Evolutionary conservation across 371 early-diverging fungal species (phyloP), one percentile per base, ranked within the genome.

Genomic region (Scutellospora calospora): DNA sequence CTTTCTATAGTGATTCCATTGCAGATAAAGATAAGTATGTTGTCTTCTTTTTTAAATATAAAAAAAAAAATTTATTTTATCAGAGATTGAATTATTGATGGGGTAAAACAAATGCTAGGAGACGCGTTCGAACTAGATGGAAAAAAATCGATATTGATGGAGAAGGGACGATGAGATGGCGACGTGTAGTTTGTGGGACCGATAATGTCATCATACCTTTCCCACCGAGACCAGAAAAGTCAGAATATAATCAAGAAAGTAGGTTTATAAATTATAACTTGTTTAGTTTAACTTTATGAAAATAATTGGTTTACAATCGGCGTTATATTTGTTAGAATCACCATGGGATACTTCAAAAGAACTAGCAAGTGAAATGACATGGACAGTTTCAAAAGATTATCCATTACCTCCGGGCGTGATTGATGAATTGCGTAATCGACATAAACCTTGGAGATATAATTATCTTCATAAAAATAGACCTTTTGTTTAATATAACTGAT

Each of bases 141-240:
- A 60, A 49, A 52, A 38, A 52, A 16, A 6, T 66, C 20, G 80
- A 59, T 16, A 68, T 41, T 18, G 66, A 62, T 81, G 63, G 20
- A 49, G 62, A 59, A 25, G 63, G 51, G 9, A 77, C 12, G 45
- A 52, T 81, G 72, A n/a, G 78, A 35, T 81, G 81, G 65, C 31
- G 79, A 82, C 38, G 78, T 31, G 41, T 62, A 80, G 51, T 73
- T 38, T 38, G 41, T 27, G 68, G 82, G n/a, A 80, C 55, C 3
- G 41, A 79, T 9, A 73, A 11, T 12, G 25, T 74, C 22, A 25
- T 74, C 22, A 27, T 38, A 5, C 55, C 76, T 38, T 76, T 49
- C 3, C 54, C 54, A 14, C 20, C 20, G 14, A 55, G 76, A 33
- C 45, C 81, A 59, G 57, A 71, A 49, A 49, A 74, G 5, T 65